Base-by-base conservation (phyloP, 768 basidiomycete species). In the Dioszegia crocea region DNA sequence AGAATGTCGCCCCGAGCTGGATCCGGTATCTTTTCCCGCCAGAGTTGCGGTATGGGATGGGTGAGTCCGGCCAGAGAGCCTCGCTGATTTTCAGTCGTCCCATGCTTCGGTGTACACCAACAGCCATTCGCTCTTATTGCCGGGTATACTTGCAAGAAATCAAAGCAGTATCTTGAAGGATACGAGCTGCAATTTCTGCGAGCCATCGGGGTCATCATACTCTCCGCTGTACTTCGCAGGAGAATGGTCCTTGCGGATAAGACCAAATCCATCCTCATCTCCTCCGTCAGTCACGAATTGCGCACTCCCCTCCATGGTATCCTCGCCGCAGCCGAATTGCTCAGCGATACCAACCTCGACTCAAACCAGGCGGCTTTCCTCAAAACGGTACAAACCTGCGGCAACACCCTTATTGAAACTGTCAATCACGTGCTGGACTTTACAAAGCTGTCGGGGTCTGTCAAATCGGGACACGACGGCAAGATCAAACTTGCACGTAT, bases 351-450 rank as follows among this genome's bases (percentile, higher is more conserved):
- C 12, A 70, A 82, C n/a, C 79, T 97, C 30, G 87, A 85, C 68
- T 85, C 88, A 46, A 85, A 85, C 12, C 93, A 97, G 75, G 74
- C 80, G 10, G 90, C 91, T 0, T 94, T 91, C 80, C 78, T 96
- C 49, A 88, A 91, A 71, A 96, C 93, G 0, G 89, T 96, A 0
- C 88, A 92, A 74, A 91, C 90, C 5, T 96, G 92, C 70, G 92
- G 91, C 14, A 93, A 88, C n/a, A 91, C 90, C 0, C 82, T 97
- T 0, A 89, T 93, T 40, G 93, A 97, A 79, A 94, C 92, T 0
- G 91, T 97, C 48, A 96, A 96, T 70, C 93, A 97, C 66, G 93
- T 97, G 4, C 80, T 97, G 26, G 93, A 97, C 74, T 97, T 93
- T 71, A 94, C 91, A 29, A 97, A 97, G 71, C 82, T 94, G 23